Base-by-base conservation (phyloP, 495 filamentous ascomycete genomes). In the Parmelia sp. region DNA sequence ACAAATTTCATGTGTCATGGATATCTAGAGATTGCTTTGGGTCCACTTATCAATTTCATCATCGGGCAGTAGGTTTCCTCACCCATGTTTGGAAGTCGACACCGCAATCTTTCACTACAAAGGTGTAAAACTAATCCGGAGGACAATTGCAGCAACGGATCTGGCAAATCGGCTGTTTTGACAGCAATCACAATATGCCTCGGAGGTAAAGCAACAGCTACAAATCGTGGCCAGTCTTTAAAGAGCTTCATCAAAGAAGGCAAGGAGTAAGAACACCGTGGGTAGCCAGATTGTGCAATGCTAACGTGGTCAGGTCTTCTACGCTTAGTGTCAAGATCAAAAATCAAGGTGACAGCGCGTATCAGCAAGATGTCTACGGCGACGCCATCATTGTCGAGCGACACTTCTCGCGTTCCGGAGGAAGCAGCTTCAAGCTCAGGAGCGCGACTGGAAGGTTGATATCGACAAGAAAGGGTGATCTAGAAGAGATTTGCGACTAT, bases 151-250 rank as follows among this genome's bases (percentile, higher is more conserved):
- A 53, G 49, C 71, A 99, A 99, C 74, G 94, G 94, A 47, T 97
- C 94, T 70, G 94, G 94, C n/a, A 99, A 99, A 77, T 97, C 93
- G 72, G 94, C 94, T 29, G 86, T 97, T 27, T 77, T 99, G n/a
- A 97, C 94, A 3, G 94, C 90, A 10, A 84, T 99, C 61, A 97
- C 92, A 0, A 79, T 99, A 37, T 97, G 95, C 70, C 80, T 99
- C 11, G 95, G 94, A 42, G 94, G 90, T 4, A 97, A 96, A 73
- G 91, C 93, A n/a, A 88, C 88, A 53, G 83, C 90, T 6, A 97
- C 94, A n/a, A 97, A 96, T 71, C 86, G 94, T 58, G 94, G 93
- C n/a, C 88, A 88, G 63, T 94, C 87, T 66, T 74, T 97, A 51
- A 96, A 95, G 73, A 89, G 79, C 63, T 93, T 99, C 69, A 90